Evolutionary conservation across 2,329 filamentous ascomycete genomes (phyloP).

Genomic region (Pestalotiopsis sp.): DNA sequence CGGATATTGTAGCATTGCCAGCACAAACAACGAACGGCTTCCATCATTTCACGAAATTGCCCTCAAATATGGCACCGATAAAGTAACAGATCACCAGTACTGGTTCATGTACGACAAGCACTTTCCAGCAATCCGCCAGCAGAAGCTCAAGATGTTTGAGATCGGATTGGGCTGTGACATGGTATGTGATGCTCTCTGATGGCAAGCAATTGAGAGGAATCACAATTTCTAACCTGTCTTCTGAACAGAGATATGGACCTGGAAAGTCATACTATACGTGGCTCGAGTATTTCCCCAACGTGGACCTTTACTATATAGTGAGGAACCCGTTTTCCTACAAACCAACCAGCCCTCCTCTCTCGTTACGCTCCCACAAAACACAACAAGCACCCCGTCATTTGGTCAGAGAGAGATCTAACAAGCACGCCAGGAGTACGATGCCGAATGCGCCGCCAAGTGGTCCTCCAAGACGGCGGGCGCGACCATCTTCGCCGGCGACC

Average conservation of each 20-base stretch:
- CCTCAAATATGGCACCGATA: constrained; percentile 37
- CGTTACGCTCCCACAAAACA: not conserved
- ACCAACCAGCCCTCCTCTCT: not conserved
- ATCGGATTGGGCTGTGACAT: constrained; percentile 42
- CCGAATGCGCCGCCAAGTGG: constrained; percentile 35
- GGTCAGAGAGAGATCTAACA: too few relatives aligned
- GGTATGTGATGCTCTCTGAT: constrained; percentile 18
- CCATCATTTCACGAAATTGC: constrained; percentile 33
- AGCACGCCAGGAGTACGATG: constrained; percentile 29
- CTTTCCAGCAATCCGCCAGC: constrained; percentile 30
- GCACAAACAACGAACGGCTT: constrained; percentile 10
- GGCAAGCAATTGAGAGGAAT: not conserved
- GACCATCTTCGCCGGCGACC: constrained; percentile 40
- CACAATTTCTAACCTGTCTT: not conserved
- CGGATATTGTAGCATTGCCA: not conserved
- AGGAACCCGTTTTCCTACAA: not conserved
- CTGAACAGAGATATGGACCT: constrained; percentile 32
- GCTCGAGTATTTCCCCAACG: constrained; percentile 37
- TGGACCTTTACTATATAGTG: constrained; percentile 42
- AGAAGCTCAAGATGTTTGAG: constrained; percentile 38
- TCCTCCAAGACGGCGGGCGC: constrained; percentile 32
- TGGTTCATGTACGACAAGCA: constrained; percentile 42
- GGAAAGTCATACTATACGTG: constrained; percentile 40
- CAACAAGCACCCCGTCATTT: not conserved
- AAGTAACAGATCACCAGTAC: constrained; percentile 38